phyloP scores from a whole-genome alignment of 345 rosid genomes.

The Eucalyptus marginata region DNA sequence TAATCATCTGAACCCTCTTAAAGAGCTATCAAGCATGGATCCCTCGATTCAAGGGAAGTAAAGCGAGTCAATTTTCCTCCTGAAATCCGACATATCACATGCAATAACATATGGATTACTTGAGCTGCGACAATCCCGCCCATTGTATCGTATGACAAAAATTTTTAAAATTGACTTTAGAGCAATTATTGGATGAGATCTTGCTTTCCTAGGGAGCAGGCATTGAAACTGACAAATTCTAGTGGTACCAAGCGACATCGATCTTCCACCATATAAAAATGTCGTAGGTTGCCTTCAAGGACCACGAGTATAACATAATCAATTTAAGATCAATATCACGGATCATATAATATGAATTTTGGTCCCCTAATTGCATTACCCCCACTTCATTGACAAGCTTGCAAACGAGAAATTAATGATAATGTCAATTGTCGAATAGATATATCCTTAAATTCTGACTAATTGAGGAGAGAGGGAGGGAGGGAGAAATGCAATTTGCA shows the following conservation, averaged over 20 bases:
- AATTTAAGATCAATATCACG: neutral
- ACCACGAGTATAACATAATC: neutral
- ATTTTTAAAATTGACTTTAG: neutral
- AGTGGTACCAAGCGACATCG: neutral
- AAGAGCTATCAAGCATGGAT: neutral
- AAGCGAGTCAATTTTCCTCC: neutral
- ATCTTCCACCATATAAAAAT: neutral
- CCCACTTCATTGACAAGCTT: neutral
- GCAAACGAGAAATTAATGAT: neutral
- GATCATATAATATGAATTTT: neutral
- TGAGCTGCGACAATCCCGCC: neutral
- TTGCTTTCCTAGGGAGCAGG: neutral
- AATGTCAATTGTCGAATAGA: neutral
- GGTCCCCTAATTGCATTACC: neutral
- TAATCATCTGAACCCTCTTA: neutral
- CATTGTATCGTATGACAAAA: neutral
- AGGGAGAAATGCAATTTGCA: neutral
- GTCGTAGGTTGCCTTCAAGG: neutral
- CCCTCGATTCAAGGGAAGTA: neutral
- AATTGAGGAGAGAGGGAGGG: neutral
- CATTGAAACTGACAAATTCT: neutral
- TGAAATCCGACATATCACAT: neutral
- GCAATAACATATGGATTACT: neutral
- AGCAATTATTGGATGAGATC: neutral
- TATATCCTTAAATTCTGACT: neutral